Evolutionary conservation across 805 yeast genomes (phyloP), one percentile per base, ranked within the genome.

Genomic region (Cyberlindnera xylosilytica): DNA sequence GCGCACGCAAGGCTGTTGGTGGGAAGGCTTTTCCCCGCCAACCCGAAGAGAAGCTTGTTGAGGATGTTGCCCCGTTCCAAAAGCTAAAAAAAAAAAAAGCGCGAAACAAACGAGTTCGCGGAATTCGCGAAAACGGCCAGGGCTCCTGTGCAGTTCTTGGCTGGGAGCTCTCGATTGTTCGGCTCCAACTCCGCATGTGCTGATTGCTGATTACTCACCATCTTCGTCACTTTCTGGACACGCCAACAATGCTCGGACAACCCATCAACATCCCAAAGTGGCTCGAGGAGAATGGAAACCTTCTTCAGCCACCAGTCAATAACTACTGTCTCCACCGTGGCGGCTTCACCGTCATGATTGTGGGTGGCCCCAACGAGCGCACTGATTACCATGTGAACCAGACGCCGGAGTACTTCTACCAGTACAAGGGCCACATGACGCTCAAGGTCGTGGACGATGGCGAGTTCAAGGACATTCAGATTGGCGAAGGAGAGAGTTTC

Each of bases 311-410:
- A 2, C 97, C 97, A 1, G 96, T 90, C 26, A 88, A 88, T 63
- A 90, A 90, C 60, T 90, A 66, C 65, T 88, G 97, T 57, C 76
- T 90, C 22, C 96, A 90, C 63, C 72, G 89, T 36, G 96, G 95
- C 5, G 97, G 97, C 0, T 86, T 85, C 61, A 89, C 97, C 0
- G 88, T 89, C 28, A 90, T 90, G 97, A 81, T 89, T 39, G 95
- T 90, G 2, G 97, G 97, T 13, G 97, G 97, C 0, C 97, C 97
- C 4, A 90, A 90, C 61, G 95, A 83, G 56, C 72, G 97, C 44
- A 89, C 96, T 0, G 97, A 90, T 60, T 90, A 87, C 60, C 97
- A 90, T 58, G 78, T 90, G 37, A 90, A 90, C 58, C 95, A 87
- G 54, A 90, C 97, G 0, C 97, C 97, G 1, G 97, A 90, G 57